Percentiles rank a stretch among this genome's conserved stretches.
Conservation (phyloP, 1,284 basidiomycete species). For the Sanghuangporus weigelae region DNA sequence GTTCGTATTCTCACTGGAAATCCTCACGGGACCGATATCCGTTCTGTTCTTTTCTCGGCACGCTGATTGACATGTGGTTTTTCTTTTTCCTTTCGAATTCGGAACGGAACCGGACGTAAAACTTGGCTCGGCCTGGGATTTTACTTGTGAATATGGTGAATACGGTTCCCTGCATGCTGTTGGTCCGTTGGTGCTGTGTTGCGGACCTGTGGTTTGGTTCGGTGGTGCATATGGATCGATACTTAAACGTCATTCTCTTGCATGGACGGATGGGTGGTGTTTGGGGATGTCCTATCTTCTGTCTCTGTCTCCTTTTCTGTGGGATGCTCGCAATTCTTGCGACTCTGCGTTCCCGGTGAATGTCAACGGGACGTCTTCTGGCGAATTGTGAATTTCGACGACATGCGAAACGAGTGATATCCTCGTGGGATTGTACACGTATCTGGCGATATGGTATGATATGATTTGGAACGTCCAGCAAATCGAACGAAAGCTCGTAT, state of each 20-base stretch:
- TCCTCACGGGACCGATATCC: too few species aligned
- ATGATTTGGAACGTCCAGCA: conserved; percentile 41
- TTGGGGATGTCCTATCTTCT: not conserved
- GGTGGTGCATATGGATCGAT: not conserved
- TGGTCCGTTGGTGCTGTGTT: not conserved
- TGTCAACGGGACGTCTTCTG: too few species aligned
- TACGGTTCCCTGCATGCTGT: not conserved
- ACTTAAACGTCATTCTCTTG: not conserved
- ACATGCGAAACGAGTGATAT: too few species aligned
- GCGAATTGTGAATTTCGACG: too few species aligned
- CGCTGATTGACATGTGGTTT: not conserved
- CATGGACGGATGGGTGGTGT: not conserved
- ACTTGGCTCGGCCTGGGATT: not conserved
- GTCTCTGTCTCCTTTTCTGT: not conserved
- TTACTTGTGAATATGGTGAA: not conserved
- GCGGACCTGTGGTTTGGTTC: not conserved
- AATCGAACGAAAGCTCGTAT: conserved; percentile 75
- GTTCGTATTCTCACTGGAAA: too few species aligned
- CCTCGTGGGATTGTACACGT: not conserved
- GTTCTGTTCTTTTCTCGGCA: not conserved
- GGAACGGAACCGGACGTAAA: not conserved
- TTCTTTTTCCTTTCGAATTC: not conserved
- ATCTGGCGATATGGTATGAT: not conserved
- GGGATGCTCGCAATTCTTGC: not conserved
- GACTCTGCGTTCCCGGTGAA: too few species aligned